A percentile compares a stretch with the other conserved stretches of the same genome.
Conservation (phyloP, 139 green algal genomes). For the Chlamydomonas eustigma region DNA sequence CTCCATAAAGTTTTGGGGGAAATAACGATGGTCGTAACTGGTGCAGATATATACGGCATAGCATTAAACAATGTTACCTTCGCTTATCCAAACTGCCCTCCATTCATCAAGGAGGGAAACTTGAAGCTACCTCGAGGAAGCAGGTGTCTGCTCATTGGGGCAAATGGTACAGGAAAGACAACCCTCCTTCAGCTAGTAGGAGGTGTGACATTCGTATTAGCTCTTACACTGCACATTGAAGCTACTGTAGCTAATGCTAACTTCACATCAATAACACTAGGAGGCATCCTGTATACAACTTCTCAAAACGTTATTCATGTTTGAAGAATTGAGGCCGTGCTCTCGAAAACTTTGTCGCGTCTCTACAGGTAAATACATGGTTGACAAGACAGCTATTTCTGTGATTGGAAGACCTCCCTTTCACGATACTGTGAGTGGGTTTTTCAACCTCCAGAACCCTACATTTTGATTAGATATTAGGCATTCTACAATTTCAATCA, state of each 20-base stretch:
- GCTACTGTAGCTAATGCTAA: too few species aligned
- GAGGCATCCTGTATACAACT: too few species aligned
- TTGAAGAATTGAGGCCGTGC: too few species aligned
- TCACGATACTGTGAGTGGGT: constrained; percentile 73
- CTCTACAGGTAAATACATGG: constrained; percentile 97
- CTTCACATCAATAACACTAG: too few species aligned
- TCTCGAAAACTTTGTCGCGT: too few species aligned
- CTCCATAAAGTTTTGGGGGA: too few species aligned
- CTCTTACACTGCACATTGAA: too few species aligned
- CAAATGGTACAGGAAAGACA: constrained; percentile 93
- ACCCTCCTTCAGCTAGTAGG: constrained; percentile 88
- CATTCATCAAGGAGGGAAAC: constrained; percentile 46
- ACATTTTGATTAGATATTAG: not conserved
- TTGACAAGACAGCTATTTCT: constrained; percentile 60
- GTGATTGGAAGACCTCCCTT: constrained; percentile 92
- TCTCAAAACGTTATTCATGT: too few species aligned
- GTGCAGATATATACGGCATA: too few species aligned
- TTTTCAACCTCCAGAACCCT: not conserved
- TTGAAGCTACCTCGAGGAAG: constrained; percentile 68
- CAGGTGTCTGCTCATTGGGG: constrained; percentile 85
- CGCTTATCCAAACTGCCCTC: constrained; percentile 37
- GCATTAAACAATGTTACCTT: constrained; percentile 19
- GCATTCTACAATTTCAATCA: too few species aligned
- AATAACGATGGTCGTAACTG: too few species aligned
- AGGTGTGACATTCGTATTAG: too few species aligned